Evolutionary conservation across 179 eudicot species (phyloP).

Genomic region (Beta lomatogona): DNA sequence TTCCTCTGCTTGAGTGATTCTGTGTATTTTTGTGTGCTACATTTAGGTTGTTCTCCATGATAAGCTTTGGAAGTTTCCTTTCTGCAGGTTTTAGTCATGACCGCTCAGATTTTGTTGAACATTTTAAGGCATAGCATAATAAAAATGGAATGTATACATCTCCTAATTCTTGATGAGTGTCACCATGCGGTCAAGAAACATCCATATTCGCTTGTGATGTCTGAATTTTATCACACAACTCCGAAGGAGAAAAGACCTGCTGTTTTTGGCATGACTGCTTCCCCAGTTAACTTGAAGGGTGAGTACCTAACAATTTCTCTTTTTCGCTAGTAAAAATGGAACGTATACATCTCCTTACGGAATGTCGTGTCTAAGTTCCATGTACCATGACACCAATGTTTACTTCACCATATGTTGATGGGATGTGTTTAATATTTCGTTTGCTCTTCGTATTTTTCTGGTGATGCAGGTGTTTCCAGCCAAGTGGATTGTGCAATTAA

Average conservation of each 20-base stretch:
- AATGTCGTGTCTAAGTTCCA: not conserved
- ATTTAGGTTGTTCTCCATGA: not conserved
- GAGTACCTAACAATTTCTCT: slow-evolving; percentile 24
- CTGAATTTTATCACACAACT: slow-evolving; percentile 97
- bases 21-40: not conserved
- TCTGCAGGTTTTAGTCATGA: slow-evolving; percentile 96
- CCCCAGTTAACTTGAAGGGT: slow-evolving; percentile 99
- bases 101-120: slow-evolving; percentile 96
- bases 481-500: slow-evolving; percentile 98
- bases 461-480: slow-evolving; percentile 85
- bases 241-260: slow-evolving; percentile 89
- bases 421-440: slow-evolving; percentile 17
- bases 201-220: slow-evolving; percentile 98
- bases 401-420: not conserved
- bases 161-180: slow-evolving; percentile 95
- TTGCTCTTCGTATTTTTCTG: slow-evolving; percentile 13
- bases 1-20: not conserved
- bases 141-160: slow-evolving; percentile 89
- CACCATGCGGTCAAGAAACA: slow-evolving; percentile 99
- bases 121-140: slow-evolving; percentile 96
- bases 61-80: slow-evolving; percentile 5
- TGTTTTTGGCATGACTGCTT: slow-evolving; percentile 98
- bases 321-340: not conserved
- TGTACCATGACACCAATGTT: not conserved
- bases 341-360: not conserved